Percentiles rank a stretch among this genome's conserved stretches.
Evolutionary conservation across 805 yeast species (phyloP).

Genomic region (Pichia scutulata): DNA sequence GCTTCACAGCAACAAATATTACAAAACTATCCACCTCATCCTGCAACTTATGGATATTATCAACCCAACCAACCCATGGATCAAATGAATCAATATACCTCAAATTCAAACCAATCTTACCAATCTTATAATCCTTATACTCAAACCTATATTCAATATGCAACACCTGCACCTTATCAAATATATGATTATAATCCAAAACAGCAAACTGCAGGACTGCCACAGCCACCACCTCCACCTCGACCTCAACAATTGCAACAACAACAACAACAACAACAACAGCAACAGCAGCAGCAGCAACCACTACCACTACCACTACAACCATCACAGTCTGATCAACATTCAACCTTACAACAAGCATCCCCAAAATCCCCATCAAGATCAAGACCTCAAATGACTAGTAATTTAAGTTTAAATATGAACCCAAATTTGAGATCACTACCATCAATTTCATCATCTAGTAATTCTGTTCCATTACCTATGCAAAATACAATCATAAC

Average conservation of each 20-base stretch:
- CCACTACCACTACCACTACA: constrained; percentile 12
- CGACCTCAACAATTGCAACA: constrained; percentile 11
- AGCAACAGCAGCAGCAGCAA: constrained; percentile 9
- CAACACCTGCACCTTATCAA: not conserved
- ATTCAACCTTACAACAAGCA: not conserved
- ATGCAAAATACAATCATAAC: constrained; percentile 6
- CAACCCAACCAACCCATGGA: not conserved
- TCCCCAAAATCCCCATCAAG: not conserved
- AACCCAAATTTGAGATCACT: not conserved
- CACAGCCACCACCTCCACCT: constrained; percentile 5
- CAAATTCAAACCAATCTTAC: not conserved
- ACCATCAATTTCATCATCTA: not conserved
- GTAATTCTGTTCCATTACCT: not conserved
- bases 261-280: constrained; percentile 11
- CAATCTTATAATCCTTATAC: not conserved
- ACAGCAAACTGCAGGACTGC: not conserved
- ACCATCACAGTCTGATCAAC: not conserved
- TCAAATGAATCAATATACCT: not conserved
- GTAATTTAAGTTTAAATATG: not conserved
- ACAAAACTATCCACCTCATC: not conserved
- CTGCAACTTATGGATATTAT: not conserved
- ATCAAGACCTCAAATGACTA: not conserved
- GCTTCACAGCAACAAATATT: not conserved
- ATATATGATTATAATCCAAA: not conserved
- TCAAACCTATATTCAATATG: not conserved